These are phyloP conservation scores for Penicillium herquei DNA, from an alignment of 495 filamentous ascomycete species.

Conservation along the genomic window DNA sequence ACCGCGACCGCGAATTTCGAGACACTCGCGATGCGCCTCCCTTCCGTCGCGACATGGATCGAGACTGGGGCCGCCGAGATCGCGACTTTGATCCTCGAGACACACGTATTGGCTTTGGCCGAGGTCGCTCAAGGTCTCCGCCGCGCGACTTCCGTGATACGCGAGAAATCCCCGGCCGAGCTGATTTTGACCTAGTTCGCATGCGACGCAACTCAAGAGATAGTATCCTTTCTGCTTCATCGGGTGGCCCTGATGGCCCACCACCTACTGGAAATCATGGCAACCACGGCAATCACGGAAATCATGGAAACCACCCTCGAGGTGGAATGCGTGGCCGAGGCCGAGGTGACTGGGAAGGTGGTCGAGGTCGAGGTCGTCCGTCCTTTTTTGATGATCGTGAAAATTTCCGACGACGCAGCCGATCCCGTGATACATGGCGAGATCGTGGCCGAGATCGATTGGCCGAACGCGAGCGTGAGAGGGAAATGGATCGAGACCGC, in stretches of 20 bases:
- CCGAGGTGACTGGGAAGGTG: constrained; percentile 64
- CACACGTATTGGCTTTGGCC: constrained; percentile 38
- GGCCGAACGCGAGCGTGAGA: constrained; percentile 40
- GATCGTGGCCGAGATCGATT: constrained; percentile 42
- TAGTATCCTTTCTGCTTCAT: constrained; percentile 65
- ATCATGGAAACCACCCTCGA: constrained; percentile 37
- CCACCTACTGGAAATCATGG: constrained; percentile 39
- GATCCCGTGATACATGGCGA: constrained; percentile 66
- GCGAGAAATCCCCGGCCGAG: constrained; percentile 36
- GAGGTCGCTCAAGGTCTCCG: constrained; percentile 45
- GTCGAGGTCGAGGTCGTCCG: constrained; percentile 52
- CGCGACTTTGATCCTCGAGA: constrained; percentile 47
- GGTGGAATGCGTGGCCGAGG: constrained; percentile 62
- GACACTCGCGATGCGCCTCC: constrained; percentile 39
- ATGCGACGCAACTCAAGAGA: constrained; percentile 59
- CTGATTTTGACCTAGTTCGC: constrained; percentile 42
- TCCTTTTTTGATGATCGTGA: constrained; percentile 64
- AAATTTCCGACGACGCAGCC: constrained; percentile 55
- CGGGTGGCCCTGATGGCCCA: constrained; percentile 64
- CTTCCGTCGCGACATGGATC: constrained; percentile 40
- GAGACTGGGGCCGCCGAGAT: constrained; percentile 39
- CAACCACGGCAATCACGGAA: too few relatives aligned
- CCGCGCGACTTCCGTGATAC: constrained; percentile 52
- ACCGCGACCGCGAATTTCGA: constrained; percentile 41
- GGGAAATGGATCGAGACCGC: constrained; percentile 35